Evolutionary conservation across 495 filamentous ascomycete genomes (phyloP), one percentile per base, ranked within the genome.

Genomic region (Penicillium bovifimosum): DNA sequence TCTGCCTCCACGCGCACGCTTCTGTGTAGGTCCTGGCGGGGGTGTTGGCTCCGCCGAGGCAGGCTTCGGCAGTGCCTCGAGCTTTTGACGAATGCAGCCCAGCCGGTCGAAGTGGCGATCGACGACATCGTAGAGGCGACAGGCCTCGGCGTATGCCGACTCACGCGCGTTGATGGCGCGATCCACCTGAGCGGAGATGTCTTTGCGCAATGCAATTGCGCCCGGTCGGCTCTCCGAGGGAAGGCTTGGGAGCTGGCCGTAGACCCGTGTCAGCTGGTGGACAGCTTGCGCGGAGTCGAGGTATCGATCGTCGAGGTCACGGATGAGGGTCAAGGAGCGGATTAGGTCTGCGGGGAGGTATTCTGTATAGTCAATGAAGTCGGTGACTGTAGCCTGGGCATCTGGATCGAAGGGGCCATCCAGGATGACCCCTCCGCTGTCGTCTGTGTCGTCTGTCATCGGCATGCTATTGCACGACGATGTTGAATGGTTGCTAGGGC

Each of bases 291-390:
- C 85, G 16, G 82, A 77, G 13, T 85, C 76, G 17, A 78, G 59
- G 63, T 91, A 91, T 34, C 77, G 79, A 44, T 82, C 70, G 65
- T 96, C 88, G 47, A 96, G 85, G 45, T 90, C 83, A 56, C 84
- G 80, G 56, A 98, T 90, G 43, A 96, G 80, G 42, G 87, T 90
- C 38, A 98, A 78, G 48, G 93, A 96, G 56, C 93, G 90, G 52
- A 85, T 80, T 53, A 97, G 83, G 70, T 97, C 95, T 28, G 91
- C 86, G 13, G 93, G 92, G 16, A 97, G 88, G 73, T 93, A 95
- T 73, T 98, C 93, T 55, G 93, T 96, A 68, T 87, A 95, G 69
- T 96, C 93, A 60, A 96, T 85, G 68, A 91, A 98, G 72, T 98
- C 93, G 54, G 87, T 92, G 13, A 96, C 86, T 47, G 90, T 93